A percentile compares a stretch with the other conserved stretches of the same genome.
Conservation (phyloP, 2,329 filamentous ascomycete genomes). For the Salinomyces thailandicus region DNA sequence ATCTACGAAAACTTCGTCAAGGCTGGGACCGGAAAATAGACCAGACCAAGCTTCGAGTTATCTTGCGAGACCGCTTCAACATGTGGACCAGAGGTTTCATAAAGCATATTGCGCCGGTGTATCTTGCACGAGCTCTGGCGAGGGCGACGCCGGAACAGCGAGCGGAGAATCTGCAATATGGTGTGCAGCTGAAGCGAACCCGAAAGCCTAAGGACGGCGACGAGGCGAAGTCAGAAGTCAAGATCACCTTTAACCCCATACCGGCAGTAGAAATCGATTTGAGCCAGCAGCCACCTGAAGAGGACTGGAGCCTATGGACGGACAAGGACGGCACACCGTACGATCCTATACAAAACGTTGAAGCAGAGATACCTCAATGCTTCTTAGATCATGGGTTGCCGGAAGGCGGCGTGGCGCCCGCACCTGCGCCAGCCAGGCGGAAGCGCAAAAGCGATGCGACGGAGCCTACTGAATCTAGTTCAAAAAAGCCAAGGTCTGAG, state of each 20-base stretch:
- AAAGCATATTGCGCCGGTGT: slow-evolving; percentile 29
- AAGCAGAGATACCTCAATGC: slow-evolving; percentile 28
- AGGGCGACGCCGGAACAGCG: slow-evolving; percentile 9
- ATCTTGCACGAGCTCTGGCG: slow-evolving; percentile 23
- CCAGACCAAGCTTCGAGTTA: slow-evolving; percentile 25
- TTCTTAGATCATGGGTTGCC: slow-evolving; percentile 24
- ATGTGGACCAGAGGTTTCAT: slow-evolving; percentile 29
- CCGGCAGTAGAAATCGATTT: slow-evolving; percentile 21
- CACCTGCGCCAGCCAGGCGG: slow-evolving; percentile 1
- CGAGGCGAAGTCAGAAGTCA: slow-evolving; percentile 16
- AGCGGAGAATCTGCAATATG: slow-evolving; percentile 18
- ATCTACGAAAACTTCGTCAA: slow-evolving; percentile 20
- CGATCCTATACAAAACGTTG: slow-evolving; percentile 25
- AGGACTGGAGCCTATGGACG: slow-evolving; percentile 20
- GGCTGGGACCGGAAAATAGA: slow-evolving; percentile 25
- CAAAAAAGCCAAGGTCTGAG: neutral
- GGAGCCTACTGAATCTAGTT: neutral
- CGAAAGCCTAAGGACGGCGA: slow-evolving; percentile 16
- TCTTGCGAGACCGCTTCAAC: slow-evolving; percentile 29
- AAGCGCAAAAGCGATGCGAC: slow-evolving; percentile 2
- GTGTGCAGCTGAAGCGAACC: slow-evolving; percentile 24
- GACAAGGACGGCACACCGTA: slow-evolving; percentile 24
- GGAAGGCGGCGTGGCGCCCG: slow-evolving; percentile 3
- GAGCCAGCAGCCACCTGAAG: slow-evolving; percentile 10
- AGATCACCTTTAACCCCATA: slow-evolving; percentile 29